Conservation (phyloP, 2,329 filamentous ascomycete species). For the Pleoardoris graminearum region DNA sequence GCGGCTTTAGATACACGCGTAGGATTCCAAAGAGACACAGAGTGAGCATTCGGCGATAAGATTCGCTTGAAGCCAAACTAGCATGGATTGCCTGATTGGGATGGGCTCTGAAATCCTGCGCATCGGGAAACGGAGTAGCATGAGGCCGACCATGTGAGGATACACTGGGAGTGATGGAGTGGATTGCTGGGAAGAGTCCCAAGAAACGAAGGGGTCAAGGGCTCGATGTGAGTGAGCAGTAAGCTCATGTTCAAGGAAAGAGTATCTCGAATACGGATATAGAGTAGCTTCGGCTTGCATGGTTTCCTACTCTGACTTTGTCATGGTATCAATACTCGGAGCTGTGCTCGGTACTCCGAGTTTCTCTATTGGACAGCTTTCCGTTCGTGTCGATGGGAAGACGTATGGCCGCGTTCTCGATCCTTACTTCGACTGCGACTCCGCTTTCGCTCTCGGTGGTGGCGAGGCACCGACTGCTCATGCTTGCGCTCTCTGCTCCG, state of each 20-base stretch:
- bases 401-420: conserved; percentile 8
- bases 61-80: background rate
- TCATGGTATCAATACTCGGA: background rate
- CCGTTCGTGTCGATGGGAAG: conserved; percentile 11
- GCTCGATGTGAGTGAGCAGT: no score
- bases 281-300: no score
- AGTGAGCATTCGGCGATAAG: no score
- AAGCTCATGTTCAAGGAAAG: background rate
- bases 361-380: background rate
- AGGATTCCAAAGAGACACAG: no score
- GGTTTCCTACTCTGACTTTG: no score
- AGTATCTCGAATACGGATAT: background rate
- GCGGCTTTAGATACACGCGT: no score
- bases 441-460: conserved; percentile 15
- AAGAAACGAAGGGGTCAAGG: no score
- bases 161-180: no score
- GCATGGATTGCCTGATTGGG: background rate
- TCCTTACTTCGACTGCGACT: conserved; percentile 23
- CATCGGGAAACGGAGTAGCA: background rate
- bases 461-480: conserved; percentile 20
- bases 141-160: background rate
- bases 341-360: background rate
- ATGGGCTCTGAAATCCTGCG: background rate
- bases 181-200: no score
- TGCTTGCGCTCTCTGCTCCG: conserved; percentile 19